Conservation (phyloP, 768 basidiomycete species). For the Lentinula sp. region DNA sequence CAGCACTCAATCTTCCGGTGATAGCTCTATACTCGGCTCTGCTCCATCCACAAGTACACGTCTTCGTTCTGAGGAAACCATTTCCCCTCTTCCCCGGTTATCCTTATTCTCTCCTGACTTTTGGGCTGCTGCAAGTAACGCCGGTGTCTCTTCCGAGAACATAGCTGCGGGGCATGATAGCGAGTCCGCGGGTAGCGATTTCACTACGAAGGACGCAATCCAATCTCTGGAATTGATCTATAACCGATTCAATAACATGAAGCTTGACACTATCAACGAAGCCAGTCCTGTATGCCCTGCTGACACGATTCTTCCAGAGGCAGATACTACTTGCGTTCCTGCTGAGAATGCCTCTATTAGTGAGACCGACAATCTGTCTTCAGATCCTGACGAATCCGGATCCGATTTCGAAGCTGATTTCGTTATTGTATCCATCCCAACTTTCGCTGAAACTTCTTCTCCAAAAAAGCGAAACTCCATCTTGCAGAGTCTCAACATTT, state of each 20-base stretch:
- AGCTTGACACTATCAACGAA: background rate
- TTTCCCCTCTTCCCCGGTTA: background rate
- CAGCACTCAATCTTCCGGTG: background rate
- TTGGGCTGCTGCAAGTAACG: background rate
- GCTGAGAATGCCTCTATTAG: background rate
- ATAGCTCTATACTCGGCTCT: background rate
- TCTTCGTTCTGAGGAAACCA: background rate
- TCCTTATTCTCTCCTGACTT: conserved; percentile 1
- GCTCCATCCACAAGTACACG: background rate
- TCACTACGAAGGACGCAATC: background rate
- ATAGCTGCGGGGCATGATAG: background rate
- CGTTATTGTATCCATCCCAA: background rate
- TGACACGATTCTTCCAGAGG: background rate
- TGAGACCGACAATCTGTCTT: background rate
- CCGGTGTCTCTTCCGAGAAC: background rate
- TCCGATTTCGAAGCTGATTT: background rate
- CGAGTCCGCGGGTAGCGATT: background rate
- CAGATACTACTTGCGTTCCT: background rate
- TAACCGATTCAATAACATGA: background rate
- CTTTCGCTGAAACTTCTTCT: background rate
- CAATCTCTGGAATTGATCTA: background rate
- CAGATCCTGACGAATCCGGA: background rate
- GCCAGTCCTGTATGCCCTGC: background rate
- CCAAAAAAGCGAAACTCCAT: background rate
- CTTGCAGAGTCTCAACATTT: background rate